Percentiles rank a stretch among this genome's conserved stretches.
These are phyloP conservation scores for Colletotrichum australisinense DNA, from an alignment of 2,329 filamentous ascomycete species.

Conservation along the genomic window DNA sequence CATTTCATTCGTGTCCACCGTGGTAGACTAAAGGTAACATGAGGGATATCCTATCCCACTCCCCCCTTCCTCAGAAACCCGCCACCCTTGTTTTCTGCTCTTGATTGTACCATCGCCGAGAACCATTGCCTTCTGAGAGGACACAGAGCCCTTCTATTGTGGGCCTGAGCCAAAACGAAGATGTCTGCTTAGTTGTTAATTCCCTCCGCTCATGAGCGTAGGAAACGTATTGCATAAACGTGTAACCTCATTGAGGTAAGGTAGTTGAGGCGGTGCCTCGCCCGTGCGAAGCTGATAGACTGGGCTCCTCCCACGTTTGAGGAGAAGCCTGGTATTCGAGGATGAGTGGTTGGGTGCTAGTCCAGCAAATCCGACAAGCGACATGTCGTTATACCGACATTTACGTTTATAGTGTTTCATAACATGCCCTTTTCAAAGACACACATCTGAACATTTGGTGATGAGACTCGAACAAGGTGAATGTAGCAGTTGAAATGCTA, in stretches of 20 bases:
- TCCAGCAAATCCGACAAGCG: slow-evolving; percentile 24
- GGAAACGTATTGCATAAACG: background rate
- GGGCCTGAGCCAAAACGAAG: background rate
- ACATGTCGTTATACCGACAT: slow-evolving; percentile 13
- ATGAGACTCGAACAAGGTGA: slow-evolving; percentile 9
- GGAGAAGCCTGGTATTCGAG: background rate
- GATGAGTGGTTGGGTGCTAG: slow-evolving; percentile 9
- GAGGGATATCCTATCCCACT: background rate
- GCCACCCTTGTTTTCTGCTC: slow-evolving; percentile 7
- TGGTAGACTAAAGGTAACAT: slow-evolving; percentile 13
- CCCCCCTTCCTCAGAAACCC: background rate
- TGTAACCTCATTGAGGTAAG: background rate
- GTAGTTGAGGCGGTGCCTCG: background rate
- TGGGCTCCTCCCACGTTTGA: background rate
- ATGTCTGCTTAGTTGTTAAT: background rate
- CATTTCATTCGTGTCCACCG: slow-evolving; percentile 36
- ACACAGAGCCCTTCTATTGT: background rate
- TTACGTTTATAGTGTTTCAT: slow-evolving; percentile 11
- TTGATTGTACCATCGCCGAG: background rate
- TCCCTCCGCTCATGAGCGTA: background rate
- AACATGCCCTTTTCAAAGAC: slow-evolving; percentile 1
- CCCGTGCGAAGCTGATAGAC: background rate
- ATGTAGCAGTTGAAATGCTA: slow-evolving; percentile 17
- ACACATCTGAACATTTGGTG: slow-evolving; percentile 10
- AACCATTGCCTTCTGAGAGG: background rate